Percentiles rank a stretch among this genome's conserved stretches.
phyloP scores from a whole-genome alignment of 108 stramenopile genomes.

The Nitzschia inconspicua region DNA sequence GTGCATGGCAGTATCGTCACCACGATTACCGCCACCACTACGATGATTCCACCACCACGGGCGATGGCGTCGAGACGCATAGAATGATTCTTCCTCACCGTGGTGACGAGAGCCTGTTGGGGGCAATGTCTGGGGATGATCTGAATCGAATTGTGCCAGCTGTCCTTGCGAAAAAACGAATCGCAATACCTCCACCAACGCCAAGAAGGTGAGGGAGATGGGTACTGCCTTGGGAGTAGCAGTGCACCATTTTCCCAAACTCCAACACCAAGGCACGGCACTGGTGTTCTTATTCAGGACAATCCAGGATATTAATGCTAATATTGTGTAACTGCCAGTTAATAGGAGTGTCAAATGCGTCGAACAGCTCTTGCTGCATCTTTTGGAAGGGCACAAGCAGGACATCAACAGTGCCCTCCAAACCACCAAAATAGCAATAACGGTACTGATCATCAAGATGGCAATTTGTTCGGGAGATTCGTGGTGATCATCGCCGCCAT shows the following conservation, averaged over 20 bases:
- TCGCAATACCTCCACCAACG: background rate
- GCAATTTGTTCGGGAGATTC: background rate
- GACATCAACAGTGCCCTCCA: background rate
- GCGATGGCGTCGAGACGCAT: background rate
- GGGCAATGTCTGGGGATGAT: background rate
- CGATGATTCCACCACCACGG: conserved; percentile 11
- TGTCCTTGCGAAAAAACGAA: background rate
- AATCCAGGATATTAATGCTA: background rate
- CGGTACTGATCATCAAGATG: background rate
- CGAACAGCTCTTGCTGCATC: background rate
- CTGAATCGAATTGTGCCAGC: too few relatives aligned
- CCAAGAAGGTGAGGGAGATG: background rate
- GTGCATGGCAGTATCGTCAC: background rate
- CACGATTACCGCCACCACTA: background rate
- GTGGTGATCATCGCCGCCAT: background rate
- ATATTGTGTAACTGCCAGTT: background rate
- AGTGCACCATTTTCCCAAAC: background rate
- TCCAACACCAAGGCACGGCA: conserved; percentile 5
- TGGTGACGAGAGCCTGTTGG: background rate
- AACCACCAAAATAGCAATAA: background rate
- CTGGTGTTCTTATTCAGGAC: background rate
- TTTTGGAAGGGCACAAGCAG: background rate
- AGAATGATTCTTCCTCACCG: background rate
- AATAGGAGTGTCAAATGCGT: background rate
- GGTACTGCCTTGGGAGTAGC: background rate